Evolutionary conservation across 108 stramenopile species (phyloP), one percentile per base, ranked within the genome.

Genomic region (Epipyxis sp.): DNA sequence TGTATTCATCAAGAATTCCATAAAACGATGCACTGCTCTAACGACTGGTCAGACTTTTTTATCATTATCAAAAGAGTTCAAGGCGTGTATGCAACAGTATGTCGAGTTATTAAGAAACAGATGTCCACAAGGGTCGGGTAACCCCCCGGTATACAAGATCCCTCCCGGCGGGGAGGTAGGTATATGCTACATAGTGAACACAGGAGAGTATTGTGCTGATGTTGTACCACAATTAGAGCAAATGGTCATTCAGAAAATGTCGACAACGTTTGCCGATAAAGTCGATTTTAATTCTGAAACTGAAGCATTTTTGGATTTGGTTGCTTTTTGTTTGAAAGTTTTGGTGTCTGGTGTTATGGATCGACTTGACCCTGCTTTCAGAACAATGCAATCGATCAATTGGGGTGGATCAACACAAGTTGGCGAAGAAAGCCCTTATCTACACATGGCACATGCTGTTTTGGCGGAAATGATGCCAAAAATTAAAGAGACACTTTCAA

Each of bases 141-240:
- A 40, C 59, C 40, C 78, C 59, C 42, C n/a, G 35, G 80, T 44
- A 27, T 80, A 37, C 3, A 45, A 30, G 39, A 86, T 95, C 27
- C 92, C 92, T 1, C 80, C 79, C 42, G 95, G 91, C 20, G 93
- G 90, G 62, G 96, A 95, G 82, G 88, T 91, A 2, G 89, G 90
- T 1, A 85, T 93, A 40, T 97, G 97, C 86, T 92, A 94, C 76
- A 94, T 95, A 13, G 85, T 97, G 71, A 91, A 93, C 83, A 97
- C 98, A 0, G 97, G 94, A 50, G 97, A 97, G 69, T 99, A 96
- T 80, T 97, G 95, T 71, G 94, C 93, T 3, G 97, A 99, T 43
- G 96, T 96, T 2, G 65, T 79, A 3, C 79, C 79, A 35, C 59
- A 65, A 67, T 32, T 59, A 0, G 78, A 69, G 37, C 42, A 59